Conservation (phyloP, 352 stramenopile species). For the Pythium dissimile region DNA sequence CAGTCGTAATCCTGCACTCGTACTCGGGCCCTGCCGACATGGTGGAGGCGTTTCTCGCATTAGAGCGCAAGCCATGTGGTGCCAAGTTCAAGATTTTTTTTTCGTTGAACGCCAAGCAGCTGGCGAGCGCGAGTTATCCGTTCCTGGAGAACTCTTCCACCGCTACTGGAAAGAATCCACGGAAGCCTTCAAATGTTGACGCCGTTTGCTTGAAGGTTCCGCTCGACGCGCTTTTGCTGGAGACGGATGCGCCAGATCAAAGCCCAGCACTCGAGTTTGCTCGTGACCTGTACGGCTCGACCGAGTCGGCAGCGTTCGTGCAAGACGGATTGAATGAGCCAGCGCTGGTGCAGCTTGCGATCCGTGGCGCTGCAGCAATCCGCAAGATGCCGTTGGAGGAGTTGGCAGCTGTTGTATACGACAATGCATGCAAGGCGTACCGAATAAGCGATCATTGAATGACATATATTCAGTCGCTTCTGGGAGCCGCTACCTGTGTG, state of each 20-base stretch:
- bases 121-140: constrained; percentile 15
- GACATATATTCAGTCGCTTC: too few relatives aligned
- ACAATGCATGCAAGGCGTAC: constrained; percentile 43
- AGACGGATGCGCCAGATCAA: constrained; percentile 78
- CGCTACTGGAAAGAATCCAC: neutral
- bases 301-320: neutral
- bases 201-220: constrained; percentile 41
- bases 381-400: constrained; percentile 28
- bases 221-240: constrained; percentile 47
- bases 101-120: constrained; percentile 72
- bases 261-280: constrained; percentile 19
- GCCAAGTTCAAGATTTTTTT: constrained; percentile 49
- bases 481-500: too few relatives aligned
- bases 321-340: constrained; percentile 45
- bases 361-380: constrained; percentile 39
- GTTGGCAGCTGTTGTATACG: constrained; percentile 32
- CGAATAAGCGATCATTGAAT: constrained; percentile 11
- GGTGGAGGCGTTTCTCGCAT: constrained; percentile 41
- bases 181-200: constrained; percentile 15
- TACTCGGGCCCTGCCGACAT: constrained; percentile 59
- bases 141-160: neutral
- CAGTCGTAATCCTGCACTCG: constrained; percentile 62
- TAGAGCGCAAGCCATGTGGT: constrained; percentile 20
- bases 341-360: constrained; percentile 43
- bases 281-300: neutral